Evolutionary conservation across 1,284 basidiomycete genomes (phyloP), one percentile per base, ranked within the genome.

Genomic region (Ganoderma lucidum): DNA sequence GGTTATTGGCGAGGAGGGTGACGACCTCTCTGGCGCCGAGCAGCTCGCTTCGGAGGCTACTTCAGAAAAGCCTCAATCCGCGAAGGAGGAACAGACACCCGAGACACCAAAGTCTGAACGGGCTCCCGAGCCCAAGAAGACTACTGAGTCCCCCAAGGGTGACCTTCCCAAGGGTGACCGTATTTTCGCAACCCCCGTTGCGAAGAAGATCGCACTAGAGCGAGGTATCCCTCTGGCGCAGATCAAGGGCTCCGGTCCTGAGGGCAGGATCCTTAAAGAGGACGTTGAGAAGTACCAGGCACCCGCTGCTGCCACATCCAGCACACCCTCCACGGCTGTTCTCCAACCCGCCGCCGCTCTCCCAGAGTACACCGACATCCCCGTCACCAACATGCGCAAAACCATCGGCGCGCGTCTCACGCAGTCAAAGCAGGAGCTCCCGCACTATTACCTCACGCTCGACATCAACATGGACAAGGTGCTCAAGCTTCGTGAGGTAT

Each of bases 391-490:
- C 84, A 99, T 99, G 94, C 94, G 98, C 70, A 94, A 94, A 75
- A 92, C 90, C 59, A 99, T 99, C 79, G 98, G 95, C 71, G 78
- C 88, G 66, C 95, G 98, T 75, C 89, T 99, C 74, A 90, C 93
- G 3, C 95, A 98, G 84, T 95, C 94, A 74, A 99, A 99, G 84
- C 92, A 94, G 80, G 92, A 96, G 74, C 80, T 96, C 32, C 98
- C 98, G n/a, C 97, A 99, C 82, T 99, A 98, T 85, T 99, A 99
- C 84, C 83, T 99, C 76, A 98, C 97, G 15, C 88, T 95, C 66
- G 96, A 99, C 79, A 88, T 99, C 81, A 94, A 96, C 85, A 98
- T 99, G 96, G 96, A 96, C 87, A 96, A 96, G 84, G 93, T 97
- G 39, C 81, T 94, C 79, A 98, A 98, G 84, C 88, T 99, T 71